Evolutionary conservation across 441 rosid species (phyloP).

Genomic region (Euphorbia celastroides): DNA sequence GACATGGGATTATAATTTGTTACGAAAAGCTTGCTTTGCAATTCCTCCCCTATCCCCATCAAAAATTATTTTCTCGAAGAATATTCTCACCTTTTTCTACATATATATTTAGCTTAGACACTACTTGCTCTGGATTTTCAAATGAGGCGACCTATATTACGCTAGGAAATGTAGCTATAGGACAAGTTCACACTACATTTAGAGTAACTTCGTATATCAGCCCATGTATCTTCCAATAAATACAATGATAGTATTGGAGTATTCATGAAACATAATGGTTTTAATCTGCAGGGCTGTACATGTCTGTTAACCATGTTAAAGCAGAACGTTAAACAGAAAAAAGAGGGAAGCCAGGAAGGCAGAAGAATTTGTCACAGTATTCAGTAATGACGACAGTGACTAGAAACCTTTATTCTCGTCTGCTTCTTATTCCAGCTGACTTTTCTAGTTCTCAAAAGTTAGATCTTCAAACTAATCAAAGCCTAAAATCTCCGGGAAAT

Average conservation of each 20-base stretch:
- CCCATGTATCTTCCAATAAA: neutral
- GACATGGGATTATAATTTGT: neutral
- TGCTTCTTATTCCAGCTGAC: neutral
- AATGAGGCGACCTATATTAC: neutral
- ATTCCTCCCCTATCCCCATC: neutral
- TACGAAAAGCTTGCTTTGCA: neutral
- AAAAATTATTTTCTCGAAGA: neutral
- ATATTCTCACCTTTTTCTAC: neutral
- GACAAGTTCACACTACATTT: neutral
- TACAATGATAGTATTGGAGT: neutral
- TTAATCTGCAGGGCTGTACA: neutral
- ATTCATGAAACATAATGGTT: neutral
- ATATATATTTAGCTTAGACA: neutral
- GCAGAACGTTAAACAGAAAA: neutral
- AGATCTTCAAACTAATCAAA: neutral
- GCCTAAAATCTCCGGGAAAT: neutral
- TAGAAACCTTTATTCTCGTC: neutral
- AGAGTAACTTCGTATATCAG: neutral
- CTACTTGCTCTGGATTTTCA: neutral
- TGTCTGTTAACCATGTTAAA: neutral
- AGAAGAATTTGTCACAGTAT: neutral
- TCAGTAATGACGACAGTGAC: neutral
- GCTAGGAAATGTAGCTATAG: neutral
- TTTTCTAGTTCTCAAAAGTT: neutral
- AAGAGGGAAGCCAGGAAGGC: no score